A percentile compares a stretch with the other conserved stretches of the same genome.
Conservation (phyloP, 23 red algal species). For the Gracilaria domingensis region DNA sequence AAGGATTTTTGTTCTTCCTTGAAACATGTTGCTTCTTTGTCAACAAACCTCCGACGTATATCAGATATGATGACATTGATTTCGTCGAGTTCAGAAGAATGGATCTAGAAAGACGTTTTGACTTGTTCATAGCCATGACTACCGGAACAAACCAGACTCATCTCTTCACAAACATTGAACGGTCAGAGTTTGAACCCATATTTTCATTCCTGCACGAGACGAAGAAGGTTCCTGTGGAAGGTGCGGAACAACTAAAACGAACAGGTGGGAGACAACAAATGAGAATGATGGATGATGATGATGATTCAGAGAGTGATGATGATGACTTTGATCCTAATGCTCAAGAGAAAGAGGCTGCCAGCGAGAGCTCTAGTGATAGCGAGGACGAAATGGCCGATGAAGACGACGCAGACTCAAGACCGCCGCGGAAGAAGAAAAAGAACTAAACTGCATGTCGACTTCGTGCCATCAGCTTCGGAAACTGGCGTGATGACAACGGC, state of each 20-base stretch:
- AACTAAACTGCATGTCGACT: neutral
- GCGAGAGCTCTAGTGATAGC: conserved; percentile 30
- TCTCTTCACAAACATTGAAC: conserved; percentile 94
- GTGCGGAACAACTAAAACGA: conserved; percentile 67
- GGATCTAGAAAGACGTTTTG: conserved; percentile 95
- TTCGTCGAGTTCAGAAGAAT: conserved; percentile 95
- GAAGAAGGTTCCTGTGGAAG: conserved; percentile 89
- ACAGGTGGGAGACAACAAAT: conserved; percentile 64
- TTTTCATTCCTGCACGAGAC: conserved; percentile 84
- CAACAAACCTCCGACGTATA: conserved; percentile 98
- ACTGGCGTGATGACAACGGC: too few relatives aligned
- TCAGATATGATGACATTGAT: conserved; percentile 98
- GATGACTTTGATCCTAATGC: conserved; percentile 91
- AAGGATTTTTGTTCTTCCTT: conserved; percentile 97
- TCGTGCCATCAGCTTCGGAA: too few relatives aligned
- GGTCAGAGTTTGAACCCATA: conserved; percentile 92
- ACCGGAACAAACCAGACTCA: conserved; percentile 60
- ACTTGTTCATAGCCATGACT: conserved; percentile 81
- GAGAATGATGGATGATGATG: conserved; percentile 72
- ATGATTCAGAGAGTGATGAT: conserved; percentile 90
- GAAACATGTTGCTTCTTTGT: conserved; percentile 98
- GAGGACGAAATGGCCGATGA: conserved; percentile 40
- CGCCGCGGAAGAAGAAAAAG: conserved; percentile 32
- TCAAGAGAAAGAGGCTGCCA: conserved; percentile 43
- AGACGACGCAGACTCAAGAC: conserved; percentile 31